Conservation (phyloP, 371 early-diverging fungal species). For the Apophysomyces sp. region DNA sequence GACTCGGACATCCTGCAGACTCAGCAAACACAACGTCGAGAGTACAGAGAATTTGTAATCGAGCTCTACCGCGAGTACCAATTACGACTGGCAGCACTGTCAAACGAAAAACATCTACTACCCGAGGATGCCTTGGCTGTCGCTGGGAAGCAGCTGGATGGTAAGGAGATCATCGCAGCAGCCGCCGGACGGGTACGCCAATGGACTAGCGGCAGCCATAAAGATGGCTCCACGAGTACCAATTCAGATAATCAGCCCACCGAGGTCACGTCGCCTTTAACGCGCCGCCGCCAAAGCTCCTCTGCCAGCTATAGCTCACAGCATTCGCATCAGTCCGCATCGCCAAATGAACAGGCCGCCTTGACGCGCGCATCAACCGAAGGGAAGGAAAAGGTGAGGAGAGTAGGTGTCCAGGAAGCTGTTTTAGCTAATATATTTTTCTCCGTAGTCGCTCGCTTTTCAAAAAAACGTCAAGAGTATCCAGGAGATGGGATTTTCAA, state of each 20-base stretch:
- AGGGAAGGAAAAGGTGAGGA: conserved; percentile 8
- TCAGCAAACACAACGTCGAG: conserved; percentile 58
- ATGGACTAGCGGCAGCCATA: conserved; percentile 3
- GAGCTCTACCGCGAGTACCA: conserved; percentile 61
- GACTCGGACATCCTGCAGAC: conserved; percentile 61
- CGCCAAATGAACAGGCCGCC: not conserved
- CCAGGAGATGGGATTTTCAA: conserved; percentile 71
- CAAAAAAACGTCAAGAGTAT: conserved; percentile 48
- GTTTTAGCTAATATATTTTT: not conserved
- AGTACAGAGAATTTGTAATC: conserved; percentile 71
- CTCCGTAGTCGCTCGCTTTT: conserved; percentile 23
- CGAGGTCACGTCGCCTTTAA: not conserved
- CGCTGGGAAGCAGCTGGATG: conserved; percentile 41
- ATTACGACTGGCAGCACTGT: conserved; percentile 19
- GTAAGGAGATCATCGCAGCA: conserved; percentile 50
- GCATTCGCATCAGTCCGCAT: conserved; percentile 2
- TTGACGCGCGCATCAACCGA: not conserved
- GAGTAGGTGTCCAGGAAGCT: too few species aligned
- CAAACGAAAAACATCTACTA: conserved; percentile 16
- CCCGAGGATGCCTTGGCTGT: conserved; percentile 16
- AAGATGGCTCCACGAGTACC: not conserved
- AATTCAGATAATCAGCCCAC: not conserved
- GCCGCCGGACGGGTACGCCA: conserved; percentile 33
- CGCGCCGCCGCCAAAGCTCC: conserved; percentile 14
- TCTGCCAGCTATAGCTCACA: conserved; percentile 4